Conservation (phyloP, 257 asterid genomes). For the Anisodus tanguticus region DNA sequence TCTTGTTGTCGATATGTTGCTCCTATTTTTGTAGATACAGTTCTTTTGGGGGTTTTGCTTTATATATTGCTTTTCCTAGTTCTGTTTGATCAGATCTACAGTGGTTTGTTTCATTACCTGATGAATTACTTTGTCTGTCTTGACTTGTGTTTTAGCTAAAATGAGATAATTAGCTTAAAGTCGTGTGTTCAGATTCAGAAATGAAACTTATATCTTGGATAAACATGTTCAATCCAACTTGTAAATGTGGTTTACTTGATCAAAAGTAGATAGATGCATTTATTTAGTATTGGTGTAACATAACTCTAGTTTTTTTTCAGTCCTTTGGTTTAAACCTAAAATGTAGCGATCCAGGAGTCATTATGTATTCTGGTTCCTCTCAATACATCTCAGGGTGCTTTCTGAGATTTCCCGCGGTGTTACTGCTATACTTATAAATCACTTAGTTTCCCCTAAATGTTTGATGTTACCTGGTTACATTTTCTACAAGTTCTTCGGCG, state of each 20-base stretch:
- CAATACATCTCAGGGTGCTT: not conserved
- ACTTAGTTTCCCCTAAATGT: not conserved
- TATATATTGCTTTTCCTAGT: not conserved
- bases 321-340: not conserved
- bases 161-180: not conserved
- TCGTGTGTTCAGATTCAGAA: constrained; percentile 12
- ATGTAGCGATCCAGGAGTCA: not conserved
- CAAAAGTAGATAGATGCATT: not conserved
- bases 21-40: not conserved
- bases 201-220: not conserved
- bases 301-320: not conserved
- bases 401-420: not conserved
- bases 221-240: not conserved
- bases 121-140: not conserved
- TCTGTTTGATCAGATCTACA: not conserved
- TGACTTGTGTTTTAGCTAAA: not conserved
- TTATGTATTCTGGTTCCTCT: not conserved
- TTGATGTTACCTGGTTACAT: not conserved
- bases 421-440: not conserved
- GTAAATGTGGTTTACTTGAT: not conserved
- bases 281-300: not conserved
- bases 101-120: not conserved
- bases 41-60: not conserved
- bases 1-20: not conserved
- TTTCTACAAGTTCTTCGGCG: not conserved